Evolutionary conservation across 2,329 filamentous ascomycete genomes (phyloP).

Genomic region (Tympanopsis confertula): DNA sequence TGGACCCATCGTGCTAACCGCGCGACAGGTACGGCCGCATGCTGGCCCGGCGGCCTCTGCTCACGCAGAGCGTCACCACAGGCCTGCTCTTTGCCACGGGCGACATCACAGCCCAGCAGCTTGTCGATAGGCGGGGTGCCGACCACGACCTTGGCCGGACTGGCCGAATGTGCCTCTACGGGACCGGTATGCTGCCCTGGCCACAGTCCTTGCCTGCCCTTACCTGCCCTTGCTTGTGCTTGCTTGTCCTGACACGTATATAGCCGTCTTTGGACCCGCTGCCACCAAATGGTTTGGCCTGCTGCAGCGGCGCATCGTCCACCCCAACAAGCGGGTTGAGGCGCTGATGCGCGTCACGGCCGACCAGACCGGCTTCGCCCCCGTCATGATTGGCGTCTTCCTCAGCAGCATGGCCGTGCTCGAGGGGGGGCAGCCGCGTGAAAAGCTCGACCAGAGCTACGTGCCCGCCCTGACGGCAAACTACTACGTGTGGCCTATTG

Average conservation of each 20-base stretch:
- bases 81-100: slow-evolving; percentile 86
- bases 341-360: slow-evolving; percentile 66
- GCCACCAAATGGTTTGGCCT: slow-evolving; percentile 80
- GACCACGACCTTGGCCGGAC: slow-evolving; percentile 65
- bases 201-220: slow-evolving; percentile 2
- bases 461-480: slow-evolving; percentile 65
- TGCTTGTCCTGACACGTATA: slow-evolving; percentile 2
- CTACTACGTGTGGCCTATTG: slow-evolving; percentile 77
- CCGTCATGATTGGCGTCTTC: slow-evolving; percentile 73
- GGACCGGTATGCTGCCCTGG: slow-evolving; percentile 45
- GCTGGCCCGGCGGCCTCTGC: slow-evolving; percentile 68
- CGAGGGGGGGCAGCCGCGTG: slow-evolving; percentile 48
- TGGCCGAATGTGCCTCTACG: slow-evolving; percentile 69
- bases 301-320: slow-evolving; percentile 57
- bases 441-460: slow-evolving; percentile 67
- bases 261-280: slow-evolving; percentile 74
- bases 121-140: slow-evolving; percentile 70
- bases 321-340: slow-evolving; percentile 55
- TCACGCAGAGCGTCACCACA: slow-evolving; percentile 85
- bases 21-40: slow-evolving; percentile 76
- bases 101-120: slow-evolving; percentile 82
- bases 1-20: too few relatives aligned
- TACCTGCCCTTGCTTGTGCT: slow-evolving; percentile 2
- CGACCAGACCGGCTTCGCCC: slow-evolving; percentile 76
- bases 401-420: slow-evolving; percentile 73